Conservation (phyloP, 2,329 filamentous ascomycete genomes). For the Aschersonia sp. region DNA sequence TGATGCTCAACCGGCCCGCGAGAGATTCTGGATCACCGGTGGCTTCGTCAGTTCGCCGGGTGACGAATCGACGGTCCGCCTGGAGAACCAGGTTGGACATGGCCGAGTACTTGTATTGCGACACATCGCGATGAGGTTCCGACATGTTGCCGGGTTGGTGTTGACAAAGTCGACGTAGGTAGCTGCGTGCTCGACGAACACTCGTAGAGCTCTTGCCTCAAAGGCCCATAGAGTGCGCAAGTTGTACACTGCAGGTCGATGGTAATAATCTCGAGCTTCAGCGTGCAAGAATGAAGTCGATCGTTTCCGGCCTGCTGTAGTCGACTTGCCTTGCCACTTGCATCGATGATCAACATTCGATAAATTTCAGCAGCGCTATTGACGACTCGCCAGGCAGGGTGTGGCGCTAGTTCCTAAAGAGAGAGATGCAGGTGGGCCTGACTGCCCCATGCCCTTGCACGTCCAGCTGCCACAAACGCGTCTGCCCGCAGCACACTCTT, state of each 20-base stretch:
- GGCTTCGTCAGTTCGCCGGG: conserved; percentile 81
- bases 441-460: background rate
- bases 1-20: conserved; percentile 82
- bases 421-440: background rate
- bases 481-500: background rate
- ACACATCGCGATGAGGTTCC: conserved; percentile 66
- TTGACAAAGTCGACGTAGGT: conserved; percentile 12
- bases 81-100: conserved; percentile 99
- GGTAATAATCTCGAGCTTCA: too few species aligned
- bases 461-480: background rate
- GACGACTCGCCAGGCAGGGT: conserved; percentile 7
- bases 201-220: conserved; percentile 17
- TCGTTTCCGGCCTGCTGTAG: too few species aligned
- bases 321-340: background rate
- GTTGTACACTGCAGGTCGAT: too few species aligned
- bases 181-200: conserved; percentile 22
- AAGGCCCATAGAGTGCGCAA: conserved; percentile 15
- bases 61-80: conserved; percentile 92
- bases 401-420: conserved; percentile 3
- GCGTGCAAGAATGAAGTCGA: too few species aligned
- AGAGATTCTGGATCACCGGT: conserved; percentile 96
- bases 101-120: conserved; percentile 97
- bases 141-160: conserved; percentile 43
- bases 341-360: conserved; percentile 2
- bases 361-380: conserved; percentile 19